Conservation (phyloP, 1,139 yeast genomes). For the Hansenula sp. region DNA sequence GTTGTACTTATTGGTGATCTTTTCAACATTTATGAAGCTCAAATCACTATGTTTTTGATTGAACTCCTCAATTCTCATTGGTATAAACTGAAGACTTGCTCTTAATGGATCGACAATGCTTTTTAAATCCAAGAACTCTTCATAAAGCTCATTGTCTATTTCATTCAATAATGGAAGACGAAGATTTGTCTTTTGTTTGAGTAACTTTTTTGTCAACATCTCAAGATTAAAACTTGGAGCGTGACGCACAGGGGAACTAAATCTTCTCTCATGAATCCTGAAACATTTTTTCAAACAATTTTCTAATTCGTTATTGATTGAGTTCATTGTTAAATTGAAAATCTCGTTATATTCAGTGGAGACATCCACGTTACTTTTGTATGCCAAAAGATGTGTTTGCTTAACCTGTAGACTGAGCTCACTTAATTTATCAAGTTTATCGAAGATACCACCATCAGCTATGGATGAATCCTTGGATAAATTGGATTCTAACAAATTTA, state of each 20-base stretch:
- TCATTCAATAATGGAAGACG: constrained; percentile 32
- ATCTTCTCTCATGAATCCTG: constrained; percentile 35
- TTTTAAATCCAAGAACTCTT: constrained; percentile 29
- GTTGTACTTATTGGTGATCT: constrained; percentile 37
- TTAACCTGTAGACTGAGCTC: constrained; percentile 26
- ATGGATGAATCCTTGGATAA: constrained; percentile 13
- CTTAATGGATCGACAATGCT: constrained; percentile 42
- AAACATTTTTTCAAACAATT: constrained; percentile 38
- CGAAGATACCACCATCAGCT: constrained; percentile 21
- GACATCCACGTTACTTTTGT: constrained; percentile 45
- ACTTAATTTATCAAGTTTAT: constrained; percentile 25
- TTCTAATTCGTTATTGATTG: constrained; percentile 47
- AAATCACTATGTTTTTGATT: constrained; percentile 27
- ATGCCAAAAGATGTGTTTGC: constrained; percentile 29
- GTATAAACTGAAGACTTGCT: constrained; percentile 58
- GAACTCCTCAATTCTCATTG: constrained; percentile 43
- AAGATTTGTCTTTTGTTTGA: constrained; percentile 28
- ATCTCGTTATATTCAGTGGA: constrained; percentile 58
- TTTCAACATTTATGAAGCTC: constrained; percentile 30
- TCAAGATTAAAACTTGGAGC: constrained; percentile 38
- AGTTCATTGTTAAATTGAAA: constrained; percentile 43
- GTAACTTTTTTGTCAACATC: constrained; percentile 37
- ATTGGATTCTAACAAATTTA: constrained; percentile 32
- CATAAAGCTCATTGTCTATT: constrained; percentile 35
- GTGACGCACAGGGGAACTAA: constrained; percentile 38